These are phyloP conservation scores for Boletus rubroflammeus DNA, from an alignment of 768 basidiomycete genomes.

Conservation along the genomic window DNA sequence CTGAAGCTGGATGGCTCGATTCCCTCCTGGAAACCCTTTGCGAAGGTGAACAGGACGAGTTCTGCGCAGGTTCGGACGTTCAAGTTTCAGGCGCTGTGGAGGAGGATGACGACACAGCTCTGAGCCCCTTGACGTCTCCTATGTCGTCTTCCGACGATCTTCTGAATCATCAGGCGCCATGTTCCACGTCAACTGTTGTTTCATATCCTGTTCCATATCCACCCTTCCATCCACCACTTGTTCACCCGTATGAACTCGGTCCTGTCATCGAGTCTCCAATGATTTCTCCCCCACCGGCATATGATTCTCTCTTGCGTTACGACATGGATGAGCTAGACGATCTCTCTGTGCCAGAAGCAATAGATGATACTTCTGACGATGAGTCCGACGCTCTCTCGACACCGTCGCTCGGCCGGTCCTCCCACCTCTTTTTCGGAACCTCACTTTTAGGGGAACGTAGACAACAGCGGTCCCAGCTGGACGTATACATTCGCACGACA, in stretches of 20 bases:
- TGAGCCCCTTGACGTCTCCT: conserved; percentile 65
- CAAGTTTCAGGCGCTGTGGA: conserved; percentile 49
- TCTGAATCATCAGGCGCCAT: conserved; percentile 47
- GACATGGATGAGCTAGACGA: conserved; percentile 64
- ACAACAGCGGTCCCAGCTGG: conserved; percentile 45
- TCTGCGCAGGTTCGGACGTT: conserved; percentile 42
- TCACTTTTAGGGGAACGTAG: conserved; percentile 50
- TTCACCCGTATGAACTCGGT: conserved; percentile 50
- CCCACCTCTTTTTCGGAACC: conserved; percentile 50
- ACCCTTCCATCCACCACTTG: conserved; percentile 53
- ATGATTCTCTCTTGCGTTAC: conserved; percentile 61
- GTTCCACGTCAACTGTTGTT: conserved; percentile 44
- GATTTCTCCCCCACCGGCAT: conserved; percentile 35
- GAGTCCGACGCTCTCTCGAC: conserved; percentile 71
- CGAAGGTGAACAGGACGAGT: conserved; percentile 69
- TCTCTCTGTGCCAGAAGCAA: conserved; percentile 70
- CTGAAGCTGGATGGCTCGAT: conserved; percentile 81
- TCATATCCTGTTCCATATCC: conserved; percentile 68
- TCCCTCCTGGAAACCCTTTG: conserved; percentile 71
- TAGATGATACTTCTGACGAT: conserved; percentile 83
- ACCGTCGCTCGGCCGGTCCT: conserved; percentile 57
- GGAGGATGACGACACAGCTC: conserved; percentile 54
- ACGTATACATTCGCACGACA: conserved; percentile 60
- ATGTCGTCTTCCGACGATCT: conserved; percentile 79
- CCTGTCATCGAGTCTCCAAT: conserved; percentile 41